Base-by-base conservation (phyloP, 2,329 filamentous ascomycete species). In the Colletotrichum liriopes region DNA sequence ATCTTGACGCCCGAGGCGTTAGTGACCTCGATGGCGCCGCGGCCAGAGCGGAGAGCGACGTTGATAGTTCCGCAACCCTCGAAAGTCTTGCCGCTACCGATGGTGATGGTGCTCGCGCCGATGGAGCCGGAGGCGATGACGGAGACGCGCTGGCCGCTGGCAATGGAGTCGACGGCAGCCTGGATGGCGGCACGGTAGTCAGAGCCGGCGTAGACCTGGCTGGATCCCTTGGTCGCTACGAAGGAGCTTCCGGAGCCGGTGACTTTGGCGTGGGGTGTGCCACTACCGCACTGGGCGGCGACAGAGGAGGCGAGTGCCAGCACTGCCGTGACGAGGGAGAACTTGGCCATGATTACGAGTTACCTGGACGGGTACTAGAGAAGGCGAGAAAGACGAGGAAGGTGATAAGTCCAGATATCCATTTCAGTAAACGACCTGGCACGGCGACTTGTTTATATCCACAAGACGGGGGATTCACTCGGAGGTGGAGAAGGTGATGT, bases 51-150 rank as follows among this genome's bases (percentile, higher is more conserved):
- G 67, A 77, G 78, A 32, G 76, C 84, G 0, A 81, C 82, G 68
- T 89, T 82, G 77, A 90, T 88, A 55, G 87, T 89, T 52, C 88
- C 88, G 77, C 88, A 90, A 41, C 87, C 88, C 74, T 90, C 88
- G 59, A 90, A 89, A 52, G 82, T 90, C 78, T 88, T 89, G 67
- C 88, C 87, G 76, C 84, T 86, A 43, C 77, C 75, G 73, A 90
- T 84, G 32, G 78, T 83, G 76, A 90, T 86, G 45, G 86, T 89
- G 75, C 76, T 83, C n/a, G 86, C 83, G 39, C 87, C 88, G 64
- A 90, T 88, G 54, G 86, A 87, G 5, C 88, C 88, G 0, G 86
- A 88, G 0, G 88, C 87, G 0, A 88, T 84, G 67, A 90, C 85
- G 1, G 86, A 79, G 0, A 90, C 84, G 14, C 88, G 86, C 77